A percentile compares a stretch with the other conserved stretches of the same genome.
Evolutionary conservation across 257 asterid species (phyloP).

Genomic region (Plectranthus barbatus): DNA sequence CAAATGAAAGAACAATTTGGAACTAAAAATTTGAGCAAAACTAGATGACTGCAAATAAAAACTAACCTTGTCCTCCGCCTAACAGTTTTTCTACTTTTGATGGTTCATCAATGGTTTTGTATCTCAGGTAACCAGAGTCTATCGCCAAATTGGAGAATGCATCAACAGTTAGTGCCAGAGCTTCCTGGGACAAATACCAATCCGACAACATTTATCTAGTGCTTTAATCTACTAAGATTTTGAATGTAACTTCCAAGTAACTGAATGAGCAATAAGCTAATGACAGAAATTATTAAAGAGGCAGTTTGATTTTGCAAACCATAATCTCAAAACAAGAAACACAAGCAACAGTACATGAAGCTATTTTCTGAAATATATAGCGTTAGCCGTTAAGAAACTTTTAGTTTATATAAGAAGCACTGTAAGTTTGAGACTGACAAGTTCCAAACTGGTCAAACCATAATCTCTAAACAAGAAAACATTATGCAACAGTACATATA

Average conservation of each 20-base stretch:
- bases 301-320: background rate
- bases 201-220: slow-evolving; percentile 13
- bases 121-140: slow-evolving; percentile 37
- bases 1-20: slow-evolving; percentile 6
- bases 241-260: slow-evolving; percentile 11
- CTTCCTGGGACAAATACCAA: slow-evolving; percentile 55
- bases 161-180: slow-evolving; percentile 44
- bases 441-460: too few relatives aligned
- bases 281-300: background rate
- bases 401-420: background rate
- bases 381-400: background rate
- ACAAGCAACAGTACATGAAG: slow-evolving; percentile 5
- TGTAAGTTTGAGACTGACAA: too few relatives aligned
- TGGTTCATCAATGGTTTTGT: slow-evolving; percentile 31
- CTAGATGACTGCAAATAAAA: background rate
- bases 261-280: background rate
- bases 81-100: slow-evolving; percentile 65
- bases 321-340: background rate
- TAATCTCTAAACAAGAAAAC: too few relatives aligned
- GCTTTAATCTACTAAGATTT: slow-evolving; percentile 3
- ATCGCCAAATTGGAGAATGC: slow-evolving; percentile 45
- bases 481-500: too few relatives aligned
- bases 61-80: slow-evolving; percentile 79
- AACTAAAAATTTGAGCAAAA: background rate
- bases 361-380: background rate